phyloP scores from a whole-genome alignment of 2,329 filamentous ascomycete species.

The Sclerotinia borealis region DNA sequence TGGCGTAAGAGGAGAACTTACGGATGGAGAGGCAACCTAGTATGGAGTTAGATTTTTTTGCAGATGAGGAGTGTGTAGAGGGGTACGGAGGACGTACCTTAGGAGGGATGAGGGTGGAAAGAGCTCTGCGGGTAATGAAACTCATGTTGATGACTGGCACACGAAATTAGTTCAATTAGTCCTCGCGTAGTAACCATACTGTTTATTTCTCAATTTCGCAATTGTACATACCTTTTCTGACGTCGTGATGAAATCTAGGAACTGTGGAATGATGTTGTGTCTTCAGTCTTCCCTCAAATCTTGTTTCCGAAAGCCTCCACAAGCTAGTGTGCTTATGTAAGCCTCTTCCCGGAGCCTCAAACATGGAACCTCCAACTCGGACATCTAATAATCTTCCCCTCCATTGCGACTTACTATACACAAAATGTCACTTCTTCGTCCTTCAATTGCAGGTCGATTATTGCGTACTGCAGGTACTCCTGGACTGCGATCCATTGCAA shows the following conservation, averaged over 20 bases:
- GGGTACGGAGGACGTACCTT: slow-evolving; percentile 60
- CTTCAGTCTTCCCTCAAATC: slow-evolving; percentile 13
- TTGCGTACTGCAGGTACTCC: slow-evolving; percentile 42
- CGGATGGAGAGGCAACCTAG: slow-evolving; percentile 34
- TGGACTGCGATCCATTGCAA: slow-evolving; percentile 35
- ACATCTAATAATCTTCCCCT: slow-evolving; percentile 1
- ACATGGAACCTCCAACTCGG: slow-evolving; percentile 7
- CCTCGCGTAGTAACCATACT: background rate
- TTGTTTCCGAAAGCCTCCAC: slow-evolving; percentile 23
- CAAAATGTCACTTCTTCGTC: slow-evolving; percentile 62
- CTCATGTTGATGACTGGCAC: slow-evolving; percentile 65
- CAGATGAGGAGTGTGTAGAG: background rate
- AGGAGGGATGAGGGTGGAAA: slow-evolving; percentile 97
- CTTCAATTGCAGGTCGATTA: slow-evolving; percentile 46
- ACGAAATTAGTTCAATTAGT: slow-evolving; percentile 31
- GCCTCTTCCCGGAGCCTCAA: slow-evolving; percentile 12
- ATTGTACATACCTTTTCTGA: slow-evolving; percentile 29
- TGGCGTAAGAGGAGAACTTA: slow-evolving; percentile 21
- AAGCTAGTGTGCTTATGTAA: slow-evolving; percentile 22
- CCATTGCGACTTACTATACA: slow-evolving; percentile 12
- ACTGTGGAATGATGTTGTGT: slow-evolving; percentile 21
- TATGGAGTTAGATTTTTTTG: slow-evolving; percentile 13
- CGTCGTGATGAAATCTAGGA: slow-evolving; percentile 22
- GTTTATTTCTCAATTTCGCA: background rate
- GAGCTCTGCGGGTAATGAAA: slow-evolving; percentile 81